Percentiles rank a stretch among this genome's conserved stretches.
Conservation (phyloP, 768 basidiomycete species). For the Gelatoporia subvermispora region DNA sequence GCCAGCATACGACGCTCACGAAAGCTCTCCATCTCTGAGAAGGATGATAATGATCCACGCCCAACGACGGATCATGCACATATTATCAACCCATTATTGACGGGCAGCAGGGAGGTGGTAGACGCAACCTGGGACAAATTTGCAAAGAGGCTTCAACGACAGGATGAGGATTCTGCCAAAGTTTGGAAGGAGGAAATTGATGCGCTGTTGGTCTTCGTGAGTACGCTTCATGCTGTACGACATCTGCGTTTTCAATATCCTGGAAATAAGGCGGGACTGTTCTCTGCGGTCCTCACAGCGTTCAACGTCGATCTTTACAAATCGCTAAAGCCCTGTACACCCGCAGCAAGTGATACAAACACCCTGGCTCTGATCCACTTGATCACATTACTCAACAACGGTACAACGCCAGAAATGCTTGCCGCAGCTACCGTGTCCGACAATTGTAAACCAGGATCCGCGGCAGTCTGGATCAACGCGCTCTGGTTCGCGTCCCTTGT, state of each 20-base stretch:
- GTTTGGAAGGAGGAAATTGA: slow-evolving; percentile 21
- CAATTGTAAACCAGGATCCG: neutral
- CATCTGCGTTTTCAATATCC: neutral
- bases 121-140: no score
- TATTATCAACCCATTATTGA: no score
- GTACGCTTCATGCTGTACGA: neutral
- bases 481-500: slow-evolving; percentile 13
- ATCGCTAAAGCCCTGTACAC: slow-evolving; percentile 3
- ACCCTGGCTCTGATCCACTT: slow-evolving; percentile 1
- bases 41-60: no score
- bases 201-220: slow-evolving; percentile 19
- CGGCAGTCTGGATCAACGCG: slow-evolving; percentile 8
- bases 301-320: slow-evolving; percentile 18
- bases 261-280: slow-evolving; percentile 13
- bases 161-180: slow-evolving; percentile 4
- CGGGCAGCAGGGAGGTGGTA: no score
- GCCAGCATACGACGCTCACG: no score
- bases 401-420: neutral
- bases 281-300: slow-evolving; percentile 19
- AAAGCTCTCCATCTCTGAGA: no score
- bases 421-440: neutral
- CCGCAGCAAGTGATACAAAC: slow-evolving; percentile 1
- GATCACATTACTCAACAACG: neutral
- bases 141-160: neutral
- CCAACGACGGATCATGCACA: no score